Conservation (phyloP, 495 filamentous ascomycete genomes). For the Elaphomyces granulatus region DNA sequence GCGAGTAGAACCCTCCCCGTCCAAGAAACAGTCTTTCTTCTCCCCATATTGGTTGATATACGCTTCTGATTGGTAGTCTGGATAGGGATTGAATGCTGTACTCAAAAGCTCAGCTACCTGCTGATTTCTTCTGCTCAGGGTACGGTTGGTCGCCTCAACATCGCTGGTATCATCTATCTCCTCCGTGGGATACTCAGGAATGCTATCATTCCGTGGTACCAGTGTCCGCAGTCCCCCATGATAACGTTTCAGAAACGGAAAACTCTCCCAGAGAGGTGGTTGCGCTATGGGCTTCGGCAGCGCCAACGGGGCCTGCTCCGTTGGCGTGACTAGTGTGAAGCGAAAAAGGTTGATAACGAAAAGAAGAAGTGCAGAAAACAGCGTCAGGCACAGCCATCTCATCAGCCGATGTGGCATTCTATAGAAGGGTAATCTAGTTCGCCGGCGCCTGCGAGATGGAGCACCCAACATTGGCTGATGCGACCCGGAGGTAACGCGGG, state of each 20-base stretch:
- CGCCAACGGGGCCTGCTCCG: conserved; percentile 43
- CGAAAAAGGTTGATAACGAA: conserved; percentile 60
- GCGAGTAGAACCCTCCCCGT: conserved; percentile 42
- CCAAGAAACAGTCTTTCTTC: conserved; percentile 64
- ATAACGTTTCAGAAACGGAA: conserved; percentile 68
- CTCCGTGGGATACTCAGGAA: conserved; percentile 48
- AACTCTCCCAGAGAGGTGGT: conserved; percentile 67
- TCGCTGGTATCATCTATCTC: conserved; percentile 2
- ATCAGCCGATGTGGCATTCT: conserved; percentile 47
- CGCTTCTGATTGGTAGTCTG: conserved; percentile 44
- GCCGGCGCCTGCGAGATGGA: conserved; percentile 22
- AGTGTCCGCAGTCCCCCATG: conserved; percentile 65
- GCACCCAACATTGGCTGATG: conserved; percentile 42
- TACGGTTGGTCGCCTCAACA: conserved; percentile 3
- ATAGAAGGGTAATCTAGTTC: conserved; percentile 34
- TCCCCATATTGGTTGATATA: conserved; percentile 46
- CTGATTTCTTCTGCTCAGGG: conserved; percentile 4
- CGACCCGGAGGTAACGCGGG: conserved; percentile 31
- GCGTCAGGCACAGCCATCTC: conserved; percentile 54
- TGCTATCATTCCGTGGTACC: conserved; percentile 43
- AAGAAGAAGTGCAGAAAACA: conserved; percentile 52
- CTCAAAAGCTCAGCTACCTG: conserved; percentile 36
- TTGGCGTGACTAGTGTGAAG: conserved; percentile 48
- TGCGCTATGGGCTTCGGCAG: conserved; percentile 36
- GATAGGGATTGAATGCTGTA: conserved; percentile 51